Conservation (phyloP, 257 asterid genomes). For the Prunella vulgaris region DNA sequence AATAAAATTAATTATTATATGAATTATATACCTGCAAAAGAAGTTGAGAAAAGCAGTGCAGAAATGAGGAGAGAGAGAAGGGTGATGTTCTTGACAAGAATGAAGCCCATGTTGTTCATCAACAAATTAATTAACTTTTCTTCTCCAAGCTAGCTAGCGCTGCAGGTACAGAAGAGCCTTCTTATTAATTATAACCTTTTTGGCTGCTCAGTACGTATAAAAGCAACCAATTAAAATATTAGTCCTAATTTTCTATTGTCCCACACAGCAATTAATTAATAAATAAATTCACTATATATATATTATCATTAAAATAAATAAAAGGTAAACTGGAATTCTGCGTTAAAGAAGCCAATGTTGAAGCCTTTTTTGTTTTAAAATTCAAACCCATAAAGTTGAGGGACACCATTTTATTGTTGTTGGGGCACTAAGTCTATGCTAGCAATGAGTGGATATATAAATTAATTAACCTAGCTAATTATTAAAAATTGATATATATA, state of each 20-base stretch:
- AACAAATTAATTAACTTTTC: slow-evolving; percentile 7
- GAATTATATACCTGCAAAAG: slow-evolving; percentile 72
- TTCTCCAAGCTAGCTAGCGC: no score
- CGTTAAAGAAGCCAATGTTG: slow-evolving; percentile 32
- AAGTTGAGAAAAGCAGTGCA: slow-evolving; percentile 47
- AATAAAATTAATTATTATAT: no score
- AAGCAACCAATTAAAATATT: slow-evolving; percentile 15
- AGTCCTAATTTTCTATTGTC: slow-evolving; percentile 26
- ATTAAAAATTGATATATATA: not conserved
- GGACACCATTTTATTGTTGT: slow-evolving; percentile 60
- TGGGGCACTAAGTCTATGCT: slow-evolving; percentile 80
- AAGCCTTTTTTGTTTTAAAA: slow-evolving; percentile 32
- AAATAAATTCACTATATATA: not conserved
- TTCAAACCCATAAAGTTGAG: slow-evolving; percentile 45
- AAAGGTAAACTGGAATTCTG: slow-evolving; percentile 31
- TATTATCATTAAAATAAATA: not conserved
- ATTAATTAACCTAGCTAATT: slow-evolving; percentile 13
- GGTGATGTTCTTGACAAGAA: slow-evolving; percentile 44
- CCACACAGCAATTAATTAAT: slow-evolving; percentile 17
- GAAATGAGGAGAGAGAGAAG: slow-evolving; percentile 66
- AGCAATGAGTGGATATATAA: slow-evolving; percentile 49
- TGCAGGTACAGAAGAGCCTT: not conserved
- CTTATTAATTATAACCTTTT: slow-evolving; percentile 16
- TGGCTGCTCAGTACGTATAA: slow-evolving; percentile 24
- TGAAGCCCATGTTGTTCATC: slow-evolving; percentile 33